Evolutionary conservation across 805 yeast species (phyloP).

Genomic region (Zygoascus bituminiphila): DNA sequence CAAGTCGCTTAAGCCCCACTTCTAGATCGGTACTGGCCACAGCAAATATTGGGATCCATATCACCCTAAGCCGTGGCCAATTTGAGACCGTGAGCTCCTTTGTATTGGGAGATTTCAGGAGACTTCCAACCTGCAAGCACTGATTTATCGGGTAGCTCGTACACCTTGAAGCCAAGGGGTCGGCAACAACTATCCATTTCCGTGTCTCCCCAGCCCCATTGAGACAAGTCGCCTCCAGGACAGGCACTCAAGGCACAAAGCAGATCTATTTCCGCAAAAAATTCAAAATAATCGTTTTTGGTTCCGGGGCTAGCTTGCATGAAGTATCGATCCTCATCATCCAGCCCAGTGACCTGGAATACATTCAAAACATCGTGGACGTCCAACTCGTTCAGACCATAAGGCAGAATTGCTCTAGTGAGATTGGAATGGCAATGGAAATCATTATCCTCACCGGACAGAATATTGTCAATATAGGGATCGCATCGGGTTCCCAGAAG

Average conservation of each 20-base stretch:
- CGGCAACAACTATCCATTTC: conserved; percentile 55
- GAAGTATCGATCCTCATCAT: conserved; percentile 56
- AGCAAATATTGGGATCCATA: too few species aligned
- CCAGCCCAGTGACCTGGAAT: conserved; percentile 60
- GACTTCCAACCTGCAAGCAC: conserved; percentile 43
- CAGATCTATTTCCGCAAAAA: conserved; percentile 58
- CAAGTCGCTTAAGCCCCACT: too few species aligned
- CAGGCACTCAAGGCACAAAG: conserved; percentile 59
- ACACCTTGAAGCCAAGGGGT: conserved; percentile 56
- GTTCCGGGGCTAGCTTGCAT: conserved; percentile 65
- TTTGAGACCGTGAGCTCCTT: conserved; percentile 46
- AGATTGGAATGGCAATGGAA: conserved; percentile 62
- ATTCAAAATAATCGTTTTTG: conserved; percentile 52
- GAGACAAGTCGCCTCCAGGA: conserved; percentile 61
- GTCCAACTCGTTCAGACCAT: conserved; percentile 55
- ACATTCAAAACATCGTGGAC: conserved; percentile 65
- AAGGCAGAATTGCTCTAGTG: conserved; percentile 49
- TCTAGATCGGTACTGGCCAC: too few species aligned
- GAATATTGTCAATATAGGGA: conserved; percentile 56
- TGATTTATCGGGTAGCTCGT: conserved; percentile 39
- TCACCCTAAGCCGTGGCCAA: too few species aligned
- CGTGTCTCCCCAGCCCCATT: conserved; percentile 67
- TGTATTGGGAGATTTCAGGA: conserved; percentile 41
- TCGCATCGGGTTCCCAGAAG: conserved; percentile 62
- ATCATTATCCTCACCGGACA: conserved; percentile 58